Percentiles rank a stretch among this genome's conserved stretches.
These are phyloP conservation scores for Suillus fuscotomentosus DNA, from an alignment of 768 basidiomycete species.

Conservation along the genomic window DNA sequence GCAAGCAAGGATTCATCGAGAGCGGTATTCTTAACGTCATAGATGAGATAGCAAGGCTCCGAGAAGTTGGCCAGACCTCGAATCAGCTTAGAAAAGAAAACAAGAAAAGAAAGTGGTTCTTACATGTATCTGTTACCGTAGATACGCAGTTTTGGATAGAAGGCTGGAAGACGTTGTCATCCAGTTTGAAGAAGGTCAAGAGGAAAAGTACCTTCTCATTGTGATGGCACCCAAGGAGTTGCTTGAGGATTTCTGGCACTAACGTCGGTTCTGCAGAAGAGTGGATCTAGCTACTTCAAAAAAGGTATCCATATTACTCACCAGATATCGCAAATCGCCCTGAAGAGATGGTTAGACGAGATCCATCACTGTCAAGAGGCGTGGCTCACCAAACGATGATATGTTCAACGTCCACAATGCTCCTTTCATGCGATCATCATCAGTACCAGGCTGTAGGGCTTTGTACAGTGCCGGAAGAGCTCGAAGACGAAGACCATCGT, in stretches of 20 bases:
- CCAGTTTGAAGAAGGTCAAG: background rate
- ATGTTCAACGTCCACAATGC: slow-evolving; percentile 77
- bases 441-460: slow-evolving; percentile 63
- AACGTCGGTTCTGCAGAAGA: slow-evolving; percentile 56
- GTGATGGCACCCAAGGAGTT: slow-evolving; percentile 70
- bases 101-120: slow-evolving; percentile 10
- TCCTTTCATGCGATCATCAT: slow-evolving; percentile 93
- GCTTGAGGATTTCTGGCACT: slow-evolving; percentile 54
- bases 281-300: background rate
- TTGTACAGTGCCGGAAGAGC: slow-evolving; percentile 57
- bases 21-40: slow-evolving; percentile 45
- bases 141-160: slow-evolving; percentile 77
- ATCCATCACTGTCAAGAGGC: background rate
- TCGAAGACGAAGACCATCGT: slow-evolving; percentile 68
- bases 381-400: slow-evolving; percentile 51
- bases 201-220: slow-evolving; percentile 68
- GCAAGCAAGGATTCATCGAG: slow-evolving; percentile 37
- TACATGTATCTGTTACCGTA: slow-evolving; percentile 67
- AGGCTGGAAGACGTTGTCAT: slow-evolving; percentile 39
- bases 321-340: slow-evolving; percentile 44
- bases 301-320: slow-evolving; percentile 16
- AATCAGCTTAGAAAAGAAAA: slow-evolving; percentile 1
- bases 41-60: slow-evolving; percentile 58
- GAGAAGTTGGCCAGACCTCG: slow-evolving; percentile 58
- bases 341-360: slow-evolving; percentile 13